Base-by-base conservation (phyloP, 345 rosid species). In the Mercurialis annua region DNA sequence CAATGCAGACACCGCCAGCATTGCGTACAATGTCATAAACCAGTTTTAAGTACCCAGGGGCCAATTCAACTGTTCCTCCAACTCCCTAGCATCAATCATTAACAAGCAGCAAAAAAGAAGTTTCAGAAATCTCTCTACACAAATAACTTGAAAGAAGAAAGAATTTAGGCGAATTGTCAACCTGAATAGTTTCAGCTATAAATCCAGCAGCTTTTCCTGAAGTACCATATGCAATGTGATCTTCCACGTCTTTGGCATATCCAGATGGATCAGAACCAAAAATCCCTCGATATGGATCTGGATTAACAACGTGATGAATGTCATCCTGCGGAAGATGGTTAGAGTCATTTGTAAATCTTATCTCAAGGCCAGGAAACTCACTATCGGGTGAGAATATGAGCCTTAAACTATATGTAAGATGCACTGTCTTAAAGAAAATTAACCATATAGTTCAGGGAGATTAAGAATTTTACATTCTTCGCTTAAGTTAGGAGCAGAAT, bases 171-270 rank as follows among this genome's bases (percentile, higher is more conserved):
- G 14, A 49, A 53, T 26, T 15, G 33, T 62, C 51, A 60, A 89
- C 97, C 98, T 94, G 98, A 75, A 94, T 81, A 62, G 98, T 94
- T 81, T 92, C 97, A 36, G 97, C 86, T 27, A 92, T 88, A 69
- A 94, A 94, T 47, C 99, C 99, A 74, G 93, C 98, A 53, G 88
- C 93, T 76, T 71, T 86, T 56, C 98, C 99, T 10, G 90, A 85
- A 73, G 89, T 89, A 54, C 99, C 99, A 65, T 80, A 94, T 61
- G 84, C 93, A 23, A 92, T 86, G 77, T 94, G 97, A 73, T 94
- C 98, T 79, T 94, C 85, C 48, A 89, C 90, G 76, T 89, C 98
- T 78, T 79, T 79, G 58, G 97, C 97, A 77, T 94, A 92, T n/a
- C 68, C 67, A 72, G 80, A 71, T 40, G 84, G 84, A 83, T 92